Conservation (phyloP, 495 filamentous ascomycete genomes). For the Pyrenula aspistea region DNA sequence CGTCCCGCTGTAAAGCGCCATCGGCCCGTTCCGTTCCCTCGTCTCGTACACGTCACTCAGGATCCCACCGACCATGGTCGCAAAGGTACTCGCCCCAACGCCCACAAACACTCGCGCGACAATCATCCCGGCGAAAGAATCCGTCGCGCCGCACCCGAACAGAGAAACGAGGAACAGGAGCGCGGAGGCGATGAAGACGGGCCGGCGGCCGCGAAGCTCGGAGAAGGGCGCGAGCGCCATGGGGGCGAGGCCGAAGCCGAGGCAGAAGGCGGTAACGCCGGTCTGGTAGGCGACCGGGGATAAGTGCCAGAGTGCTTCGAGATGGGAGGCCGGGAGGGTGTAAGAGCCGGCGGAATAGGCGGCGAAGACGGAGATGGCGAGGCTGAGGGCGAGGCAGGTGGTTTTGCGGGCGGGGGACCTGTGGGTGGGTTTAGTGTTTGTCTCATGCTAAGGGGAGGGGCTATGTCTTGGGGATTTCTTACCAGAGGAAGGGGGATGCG, state of each 20-base stretch:
- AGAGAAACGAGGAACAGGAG: constrained; percentile 57
- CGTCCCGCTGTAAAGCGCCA: constrained; percentile 71
- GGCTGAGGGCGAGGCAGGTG: constrained; percentile 63
- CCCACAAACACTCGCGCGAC: constrained; percentile 68
- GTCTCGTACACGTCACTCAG: constrained; percentile 80
- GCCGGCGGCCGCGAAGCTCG: constrained; percentile 73
- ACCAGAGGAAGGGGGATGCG: background rate
- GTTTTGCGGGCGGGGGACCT: constrained; percentile 59
- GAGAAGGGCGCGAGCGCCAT: constrained; percentile 88
- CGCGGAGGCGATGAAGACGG: constrained; percentile 67
- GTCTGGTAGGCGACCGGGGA: constrained; percentile 52
- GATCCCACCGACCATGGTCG: constrained; percentile 86
- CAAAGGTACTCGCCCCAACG: constrained; percentile 63
- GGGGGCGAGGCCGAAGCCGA: constrained; percentile 73
- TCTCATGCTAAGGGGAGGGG: constrained; percentile 65
- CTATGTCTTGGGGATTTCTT: no score
- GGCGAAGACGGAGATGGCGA: constrained; percentile 61
- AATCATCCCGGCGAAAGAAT: constrained; percentile 59
- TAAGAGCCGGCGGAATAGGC: constrained; percentile 79
- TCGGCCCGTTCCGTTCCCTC: constrained; percentile 72
- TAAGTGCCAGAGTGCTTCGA: constrained; percentile 51
- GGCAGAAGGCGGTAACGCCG: constrained; percentile 75
- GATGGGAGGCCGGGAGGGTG: constrained; percentile 49
- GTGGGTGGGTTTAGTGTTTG: no score
- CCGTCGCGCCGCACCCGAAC: constrained; percentile 65